Evolutionary conservation across 2,329 filamentous ascomycete genomes (phyloP), one percentile per base, ranked within the genome.

Genomic region (Camillea tinctor): DNA sequence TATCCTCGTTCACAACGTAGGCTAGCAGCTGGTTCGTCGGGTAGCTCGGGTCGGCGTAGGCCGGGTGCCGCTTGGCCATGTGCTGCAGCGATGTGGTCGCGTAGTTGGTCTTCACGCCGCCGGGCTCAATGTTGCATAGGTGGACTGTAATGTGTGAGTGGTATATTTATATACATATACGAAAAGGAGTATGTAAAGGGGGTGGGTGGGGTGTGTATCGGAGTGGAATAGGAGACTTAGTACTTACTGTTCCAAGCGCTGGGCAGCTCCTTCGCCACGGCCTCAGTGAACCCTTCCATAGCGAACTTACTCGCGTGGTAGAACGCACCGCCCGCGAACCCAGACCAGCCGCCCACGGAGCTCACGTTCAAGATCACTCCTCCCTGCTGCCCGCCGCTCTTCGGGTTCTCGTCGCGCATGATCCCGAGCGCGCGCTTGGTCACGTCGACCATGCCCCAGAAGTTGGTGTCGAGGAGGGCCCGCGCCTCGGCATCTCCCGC

Each of bases 361-460:
- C 80, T 84, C 49, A 87, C 71, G 60, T 87, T 82, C 44, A 85
- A 72, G 13, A 87, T 80, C 4, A 83, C 71, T 6, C 84, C 84
- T 3, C 84, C 83, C 52, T 67, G 66, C 30, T 62, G 64, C 50
- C 55, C 78, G 11, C 53, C 60, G n/a, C 21, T 64, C 59, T 69
- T 71, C 40, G 55, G 57, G 22, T 74, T 77, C 51, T 66, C 63
- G 48, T 76, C 72, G 4, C 78, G 71, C 69, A 81, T 74, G 17
- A 75, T 67, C 17, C 71, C 71, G 3, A 81, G 52, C 0, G 73
- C 74, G n/a, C 67, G 65, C 56, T 71, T 74, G 0, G 77, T 75
- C 7, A 81, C 68, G 17, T 74, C 67, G 0, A 75, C 76, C 6
- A 74, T 75, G 17, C 77, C 77, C 68, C 75, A 81, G 63, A 81